Conservation (phyloP, 2,329 filamentous ascomycete species). For the Macrophomina phaseolina region DNA sequence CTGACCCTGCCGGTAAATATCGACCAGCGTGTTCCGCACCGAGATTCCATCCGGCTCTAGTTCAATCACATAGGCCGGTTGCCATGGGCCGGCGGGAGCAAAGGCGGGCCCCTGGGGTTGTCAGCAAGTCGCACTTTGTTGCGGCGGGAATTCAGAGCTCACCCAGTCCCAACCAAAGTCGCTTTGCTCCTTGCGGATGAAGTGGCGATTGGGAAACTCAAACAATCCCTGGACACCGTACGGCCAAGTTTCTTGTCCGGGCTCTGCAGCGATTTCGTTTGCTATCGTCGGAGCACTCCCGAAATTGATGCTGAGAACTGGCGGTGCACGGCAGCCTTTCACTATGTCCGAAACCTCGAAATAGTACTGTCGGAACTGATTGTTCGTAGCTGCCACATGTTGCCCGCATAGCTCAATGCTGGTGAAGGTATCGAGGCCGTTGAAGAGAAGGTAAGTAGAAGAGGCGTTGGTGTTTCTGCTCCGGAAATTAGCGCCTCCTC, state of each 20-base stretch:
- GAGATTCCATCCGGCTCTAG: slow-evolving; percentile 52
- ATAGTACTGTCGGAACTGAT: slow-evolving; percentile 67
- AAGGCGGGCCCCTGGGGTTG: slow-evolving; percentile 60
- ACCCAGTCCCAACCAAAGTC: slow-evolving; percentile 67
- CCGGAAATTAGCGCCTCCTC: background rate
- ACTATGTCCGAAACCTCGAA: slow-evolving; percentile 62
- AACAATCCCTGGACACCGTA: slow-evolving; percentile 53
- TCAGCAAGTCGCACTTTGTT: background rate
- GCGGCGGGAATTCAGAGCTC: background rate
- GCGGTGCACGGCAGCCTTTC: slow-evolving; percentile 46
- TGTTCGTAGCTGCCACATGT: slow-evolving; percentile 62
- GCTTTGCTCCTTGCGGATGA: slow-evolving; percentile 65
- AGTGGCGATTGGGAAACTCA: slow-evolving; percentile 61
- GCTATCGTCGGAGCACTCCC: slow-evolving; percentile 62
- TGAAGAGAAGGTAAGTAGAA: slow-evolving; percentile 63
- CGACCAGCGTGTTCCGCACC: slow-evolving; percentile 60
- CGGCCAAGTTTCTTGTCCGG: slow-evolving; percentile 59
- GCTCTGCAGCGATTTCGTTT: slow-evolving; percentile 57
- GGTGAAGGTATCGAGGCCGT: slow-evolving; percentile 67
- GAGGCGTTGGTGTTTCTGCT: slow-evolving; percentile 38
- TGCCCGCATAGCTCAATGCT: slow-evolving; percentile 62
- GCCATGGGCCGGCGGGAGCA: slow-evolving; percentile 68
- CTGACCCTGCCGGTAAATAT: slow-evolving; percentile 65
- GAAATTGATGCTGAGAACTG: slow-evolving; percentile 59
- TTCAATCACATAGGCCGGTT: slow-evolving; percentile 63